These are phyloP conservation scores for Colletotrichum cereale DNA, from an alignment of 2,329 filamentous ascomycete genomes.

Conservation along the genomic window DNA sequence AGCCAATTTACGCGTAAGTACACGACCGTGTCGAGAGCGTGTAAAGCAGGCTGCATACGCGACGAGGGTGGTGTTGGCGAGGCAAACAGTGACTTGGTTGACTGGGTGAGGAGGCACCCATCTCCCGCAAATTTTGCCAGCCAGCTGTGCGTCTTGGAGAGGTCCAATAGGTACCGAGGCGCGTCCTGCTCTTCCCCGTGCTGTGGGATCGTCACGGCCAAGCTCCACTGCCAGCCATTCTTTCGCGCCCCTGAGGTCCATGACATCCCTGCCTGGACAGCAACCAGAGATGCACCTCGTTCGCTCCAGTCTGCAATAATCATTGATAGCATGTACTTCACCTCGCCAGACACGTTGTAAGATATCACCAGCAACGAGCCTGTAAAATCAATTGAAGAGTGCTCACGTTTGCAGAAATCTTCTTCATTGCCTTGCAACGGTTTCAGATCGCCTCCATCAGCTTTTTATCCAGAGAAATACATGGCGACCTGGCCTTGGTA, in stretches of 20 bases:
- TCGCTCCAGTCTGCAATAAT: slow-evolving; percentile 49
- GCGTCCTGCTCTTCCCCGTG: slow-evolving; percentile 11
- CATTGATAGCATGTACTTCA: slow-evolving; percentile 45
- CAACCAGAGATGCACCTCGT: slow-evolving; percentile 39
- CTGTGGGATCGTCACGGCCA: slow-evolving; percentile 24
- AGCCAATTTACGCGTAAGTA: slow-evolving; percentile 32
- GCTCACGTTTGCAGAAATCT: fast-evolving
- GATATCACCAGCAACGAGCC: neutral
- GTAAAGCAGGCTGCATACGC: slow-evolving; percentile 28
- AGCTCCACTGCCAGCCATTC: slow-evolving; percentile 46
- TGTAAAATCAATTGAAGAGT: neutral
- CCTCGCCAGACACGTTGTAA: neutral
- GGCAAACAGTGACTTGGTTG: slow-evolving; percentile 31
- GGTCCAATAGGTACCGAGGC: slow-evolving; percentile 23
- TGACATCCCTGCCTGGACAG: slow-evolving; percentile 31
- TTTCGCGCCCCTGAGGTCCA: slow-evolving; percentile 31
- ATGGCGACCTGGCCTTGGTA: neutral
- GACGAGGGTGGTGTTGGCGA: slow-evolving; percentile 20
- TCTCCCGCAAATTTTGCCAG: slow-evolving; percentile 19
- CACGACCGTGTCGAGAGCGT: slow-evolving; percentile 29
- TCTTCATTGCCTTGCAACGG: fast-evolving
- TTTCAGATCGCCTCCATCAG: neutral
- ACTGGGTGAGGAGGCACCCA: slow-evolving; percentile 27
- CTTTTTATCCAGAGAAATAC: neutral
- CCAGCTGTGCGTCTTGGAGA: slow-evolving; percentile 21